phyloP scores from a whole-genome alignment of 805 yeast genomes.

The Kazachstania bromeliacearum region DNA sequence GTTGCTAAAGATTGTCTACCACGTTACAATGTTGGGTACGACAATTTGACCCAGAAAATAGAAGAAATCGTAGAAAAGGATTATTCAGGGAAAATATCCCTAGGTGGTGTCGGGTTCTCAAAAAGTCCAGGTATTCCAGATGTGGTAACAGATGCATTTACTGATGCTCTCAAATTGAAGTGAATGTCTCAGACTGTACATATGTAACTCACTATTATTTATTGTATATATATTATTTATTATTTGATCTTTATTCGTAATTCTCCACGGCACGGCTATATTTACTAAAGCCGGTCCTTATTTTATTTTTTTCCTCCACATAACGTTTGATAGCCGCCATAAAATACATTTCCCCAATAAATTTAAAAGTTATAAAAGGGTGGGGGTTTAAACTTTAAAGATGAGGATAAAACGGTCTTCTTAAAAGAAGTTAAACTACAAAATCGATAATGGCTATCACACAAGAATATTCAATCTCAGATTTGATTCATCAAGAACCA shows the following conservation, averaged over 20 bases:
- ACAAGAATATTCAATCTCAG: conserved; percentile 14
- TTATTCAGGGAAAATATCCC: conserved; percentile 36
- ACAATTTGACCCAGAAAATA: conserved; percentile 32
- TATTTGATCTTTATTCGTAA: no score
- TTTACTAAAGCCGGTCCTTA: neutral
- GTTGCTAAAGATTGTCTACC: conserved; percentile 61
- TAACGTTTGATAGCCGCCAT: no score
- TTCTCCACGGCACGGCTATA: neutral
- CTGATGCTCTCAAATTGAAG: conserved; percentile 35
- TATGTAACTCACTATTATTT: neutral
- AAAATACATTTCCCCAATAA: no score
- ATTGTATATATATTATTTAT: neutral
- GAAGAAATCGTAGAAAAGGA: conserved; percentile 27
- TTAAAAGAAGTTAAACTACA: conserved; percentile 5
- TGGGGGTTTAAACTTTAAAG: no score
- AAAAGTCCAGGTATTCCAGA: conserved; percentile 87
- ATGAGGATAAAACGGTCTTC: no score
- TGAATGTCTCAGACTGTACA: neutral
- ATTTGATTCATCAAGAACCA: conserved; percentile 19
- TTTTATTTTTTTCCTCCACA: neutral
- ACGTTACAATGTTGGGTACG: conserved; percentile 66
- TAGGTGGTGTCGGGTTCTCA: conserved; percentile 77
- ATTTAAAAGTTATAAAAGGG: no score
- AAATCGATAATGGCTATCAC: neutral
- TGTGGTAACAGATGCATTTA: conserved; percentile 56